phyloP scores from a whole-genome alignment of 768 basidiomycete genomes.

The Lentinula lateritia region DNA sequence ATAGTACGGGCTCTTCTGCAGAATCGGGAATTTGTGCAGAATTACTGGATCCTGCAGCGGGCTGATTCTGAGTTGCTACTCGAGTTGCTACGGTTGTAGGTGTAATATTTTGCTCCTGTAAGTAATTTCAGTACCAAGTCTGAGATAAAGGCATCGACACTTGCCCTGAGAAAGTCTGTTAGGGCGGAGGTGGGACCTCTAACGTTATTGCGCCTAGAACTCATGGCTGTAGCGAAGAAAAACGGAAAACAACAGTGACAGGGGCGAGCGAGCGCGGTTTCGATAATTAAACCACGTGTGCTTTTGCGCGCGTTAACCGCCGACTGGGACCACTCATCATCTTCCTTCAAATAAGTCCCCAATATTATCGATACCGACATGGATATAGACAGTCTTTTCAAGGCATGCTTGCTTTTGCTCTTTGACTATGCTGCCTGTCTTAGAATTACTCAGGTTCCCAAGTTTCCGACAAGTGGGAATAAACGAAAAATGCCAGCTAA shows the following conservation, averaged over 20 bases:
- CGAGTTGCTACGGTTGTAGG: conserved; percentile 40
- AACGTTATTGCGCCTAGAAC: conserved; percentile 43
- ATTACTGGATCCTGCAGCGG: conserved; percentile 43
- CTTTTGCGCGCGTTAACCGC: background rate
- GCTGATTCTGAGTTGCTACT: conserved; percentile 23
- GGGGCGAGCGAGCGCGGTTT: background rate
- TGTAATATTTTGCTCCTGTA: conserved; percentile 43
- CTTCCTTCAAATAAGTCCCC: background rate
- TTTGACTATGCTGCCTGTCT: background rate
- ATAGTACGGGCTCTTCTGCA: conserved; percentile 2
- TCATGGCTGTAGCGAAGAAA: conserved; percentile 2
- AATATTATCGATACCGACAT: conserved; percentile 17
- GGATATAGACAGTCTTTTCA: conserved; percentile 51
- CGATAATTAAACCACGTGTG: background rate
- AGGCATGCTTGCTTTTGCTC: conserved; percentile 23
- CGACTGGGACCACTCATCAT: background rate
- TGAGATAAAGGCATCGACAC: conserved; percentile 9
- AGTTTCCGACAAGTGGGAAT: conserved; percentile 54
- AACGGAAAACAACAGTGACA: background rate
- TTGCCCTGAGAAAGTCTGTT: conserved; percentile 73
- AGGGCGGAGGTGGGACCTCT: conserved; percentile 80
- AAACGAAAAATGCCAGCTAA: conserved; percentile 76
- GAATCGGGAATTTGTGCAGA: conserved; percentile 8
- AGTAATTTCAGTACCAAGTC: background rate
- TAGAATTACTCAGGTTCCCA: conserved; percentile 46